Conservation (phyloP, 202 grass and related monocot species). For the Saccharum hybrid region DNA sequence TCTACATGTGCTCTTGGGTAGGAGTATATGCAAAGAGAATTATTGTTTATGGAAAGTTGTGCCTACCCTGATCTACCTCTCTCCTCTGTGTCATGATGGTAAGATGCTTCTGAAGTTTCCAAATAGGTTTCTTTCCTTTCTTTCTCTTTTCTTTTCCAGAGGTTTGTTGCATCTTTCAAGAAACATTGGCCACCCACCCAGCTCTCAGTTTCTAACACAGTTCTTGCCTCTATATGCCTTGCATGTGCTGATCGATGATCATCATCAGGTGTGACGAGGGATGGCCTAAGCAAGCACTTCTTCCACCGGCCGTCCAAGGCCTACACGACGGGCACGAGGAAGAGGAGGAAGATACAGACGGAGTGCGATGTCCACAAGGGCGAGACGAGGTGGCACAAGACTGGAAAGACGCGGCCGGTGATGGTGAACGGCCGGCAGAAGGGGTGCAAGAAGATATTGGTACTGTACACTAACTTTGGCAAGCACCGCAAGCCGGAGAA, state of each 20-base stretch:
- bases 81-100: slow-evolving; percentile 61
- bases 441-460: slow-evolving; percentile 98
- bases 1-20: slow-evolving; percentile 57
- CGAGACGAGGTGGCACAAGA: slow-evolving; percentile 99
- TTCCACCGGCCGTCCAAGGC: slow-evolving; percentile 94
- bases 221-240: slow-evolving; percentile 31
- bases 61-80: slow-evolving; percentile 58
- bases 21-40: slow-evolving; percentile 67
- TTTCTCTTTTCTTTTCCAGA: slow-evolving; percentile 57
- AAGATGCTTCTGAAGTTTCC: slow-evolving; percentile 95
- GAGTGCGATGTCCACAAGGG: slow-evolving; percentile 83
- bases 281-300: slow-evolving; percentile 93
- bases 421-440: slow-evolving; percentile 77
- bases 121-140: slow-evolving; percentile 64
- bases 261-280: slow-evolving; percentile 77
- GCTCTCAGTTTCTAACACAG: slow-evolving; percentile 18
- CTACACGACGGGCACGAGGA: slow-evolving; percentile 87
- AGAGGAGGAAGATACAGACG: slow-evolving; percentile 88
- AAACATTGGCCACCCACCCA: slow-evolving; percentile 54
- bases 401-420: slow-evolving; percentile 88
- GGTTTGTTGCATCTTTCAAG: slow-evolving; percentile 68
- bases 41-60: slow-evolving; percentile 71
- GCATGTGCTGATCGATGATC: slow-evolving; percentile 14
- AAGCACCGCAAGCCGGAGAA: slow-evolving; percentile 96
- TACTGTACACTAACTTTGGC: slow-evolving; percentile 96